These are phyloP conservation scores for Amanita subjunquillea DNA, from an alignment of 768 basidiomycete genomes.

Conservation along the genomic window DNA sequence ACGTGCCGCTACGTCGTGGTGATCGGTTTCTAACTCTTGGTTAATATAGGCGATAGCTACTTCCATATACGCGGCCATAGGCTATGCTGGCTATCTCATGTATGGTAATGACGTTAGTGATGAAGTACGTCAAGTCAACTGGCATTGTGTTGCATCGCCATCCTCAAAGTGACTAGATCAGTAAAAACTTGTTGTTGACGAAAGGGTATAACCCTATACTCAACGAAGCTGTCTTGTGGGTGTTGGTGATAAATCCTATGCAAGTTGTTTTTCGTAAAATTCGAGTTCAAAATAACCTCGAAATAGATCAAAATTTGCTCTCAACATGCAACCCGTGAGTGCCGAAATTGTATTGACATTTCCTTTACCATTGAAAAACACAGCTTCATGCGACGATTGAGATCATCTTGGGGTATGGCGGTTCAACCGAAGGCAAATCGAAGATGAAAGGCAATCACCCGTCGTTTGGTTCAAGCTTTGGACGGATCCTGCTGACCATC, in stretches of 20 bases:
- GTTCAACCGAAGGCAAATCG: constrained; percentile 23
- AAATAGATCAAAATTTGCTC: constrained; percentile 74
- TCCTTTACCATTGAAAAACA: neutral
- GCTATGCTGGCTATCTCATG: constrained; percentile 84
- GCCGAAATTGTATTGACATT: neutral
- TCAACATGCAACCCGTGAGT: constrained; percentile 72
- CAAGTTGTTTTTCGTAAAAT: constrained; percentile 24
- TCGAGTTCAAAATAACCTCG: neutral
- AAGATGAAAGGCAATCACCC: constrained; percentile 12
- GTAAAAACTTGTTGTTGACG: constrained; percentile 66
- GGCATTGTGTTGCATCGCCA: neutral
- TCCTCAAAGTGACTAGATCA: constrained; percentile 44
- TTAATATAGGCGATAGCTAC: constrained; percentile 50
- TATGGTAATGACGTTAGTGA: constrained; percentile 73
- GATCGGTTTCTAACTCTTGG: neutral
- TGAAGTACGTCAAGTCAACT: constrained; percentile 41
- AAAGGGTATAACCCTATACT: constrained; percentile 61
- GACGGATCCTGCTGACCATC: constrained; percentile 47
- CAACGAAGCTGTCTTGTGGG: constrained; percentile 73
- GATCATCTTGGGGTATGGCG: constrained; percentile 55
- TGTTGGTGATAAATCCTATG: constrained; percentile 74
- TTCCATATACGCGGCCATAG: constrained; percentile 54
- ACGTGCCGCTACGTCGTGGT: constrained; percentile 16
- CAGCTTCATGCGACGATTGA: constrained; percentile 81
- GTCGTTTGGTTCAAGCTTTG: constrained; percentile 29